These are phyloP conservation scores for Citrus sp. DNA, from an alignment of 345 rosid species.

Conservation along the genomic window DNA sequence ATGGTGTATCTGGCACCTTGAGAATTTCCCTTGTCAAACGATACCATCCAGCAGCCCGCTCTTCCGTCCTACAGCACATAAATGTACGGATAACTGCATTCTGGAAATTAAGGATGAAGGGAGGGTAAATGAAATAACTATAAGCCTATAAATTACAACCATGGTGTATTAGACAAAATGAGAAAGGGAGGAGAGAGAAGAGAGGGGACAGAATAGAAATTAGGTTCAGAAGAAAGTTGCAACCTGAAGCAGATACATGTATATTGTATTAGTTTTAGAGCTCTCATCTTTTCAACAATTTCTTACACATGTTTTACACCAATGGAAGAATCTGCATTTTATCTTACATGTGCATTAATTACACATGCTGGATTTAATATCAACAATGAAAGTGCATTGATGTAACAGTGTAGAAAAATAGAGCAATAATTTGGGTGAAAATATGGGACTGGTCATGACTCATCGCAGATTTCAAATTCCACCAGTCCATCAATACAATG, in stretches of 20 bases:
- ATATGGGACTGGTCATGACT: not conserved
- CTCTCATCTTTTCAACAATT: not conserved
- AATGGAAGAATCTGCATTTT: too few relatives aligned
- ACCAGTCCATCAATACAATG: too few relatives aligned
- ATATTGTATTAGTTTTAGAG: not conserved
- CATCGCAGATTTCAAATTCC: too few relatives aligned
- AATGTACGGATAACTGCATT: slow-evolving; percentile 1
- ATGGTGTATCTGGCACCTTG: slow-evolving; percentile 92
- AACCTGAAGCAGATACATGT: not conserved
- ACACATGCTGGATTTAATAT: not conserved
- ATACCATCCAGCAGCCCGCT: slow-evolving; percentile 98
- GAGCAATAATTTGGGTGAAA: not conserved
- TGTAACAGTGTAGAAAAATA: not conserved
- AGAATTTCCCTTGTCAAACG: slow-evolving; percentile 95
- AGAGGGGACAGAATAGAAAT: not conserved
- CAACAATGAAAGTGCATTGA: not conserved
- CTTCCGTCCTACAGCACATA: slow-evolving; percentile 65
- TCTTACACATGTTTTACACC: not conserved
- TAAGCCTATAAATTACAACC: slow-evolving; percentile 2
- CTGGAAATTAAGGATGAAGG: not conserved
- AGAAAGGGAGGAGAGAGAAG: not conserved
- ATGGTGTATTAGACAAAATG: not conserved
- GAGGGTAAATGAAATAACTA: not conserved
- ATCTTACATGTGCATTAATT: not conserved
- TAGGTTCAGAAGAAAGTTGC: not conserved